Evolutionary conservation across 2,329 filamentous ascomycete species (phyloP).

Genomic region (Tricladium varicosporioides): DNA sequence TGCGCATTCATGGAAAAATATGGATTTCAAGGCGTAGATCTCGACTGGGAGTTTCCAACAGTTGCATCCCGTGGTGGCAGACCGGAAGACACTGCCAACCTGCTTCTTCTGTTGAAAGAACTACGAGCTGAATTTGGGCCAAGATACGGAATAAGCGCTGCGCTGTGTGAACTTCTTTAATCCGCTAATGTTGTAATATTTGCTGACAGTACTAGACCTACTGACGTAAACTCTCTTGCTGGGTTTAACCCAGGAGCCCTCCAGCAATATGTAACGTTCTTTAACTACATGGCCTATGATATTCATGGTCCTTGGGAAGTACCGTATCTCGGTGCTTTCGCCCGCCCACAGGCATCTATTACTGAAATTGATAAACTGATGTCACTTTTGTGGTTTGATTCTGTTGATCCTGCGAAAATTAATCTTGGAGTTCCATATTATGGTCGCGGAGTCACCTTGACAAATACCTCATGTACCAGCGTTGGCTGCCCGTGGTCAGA

Average conservation of each 20-base stretch:
- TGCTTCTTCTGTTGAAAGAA: constrained; percentile 31
- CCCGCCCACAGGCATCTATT: constrained; percentile 43
- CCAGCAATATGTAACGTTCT: constrained; percentile 31
- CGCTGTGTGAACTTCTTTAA: constrained; percentile 31
- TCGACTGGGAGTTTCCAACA: constrained; percentile 48
- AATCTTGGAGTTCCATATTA: constrained; percentile 49
- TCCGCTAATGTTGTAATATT: not conserved
- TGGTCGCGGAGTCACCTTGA: constrained; percentile 43
- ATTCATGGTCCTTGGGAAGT: constrained; percentile 44
- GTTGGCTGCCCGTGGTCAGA: constrained; percentile 28
- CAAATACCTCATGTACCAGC: constrained; percentile 23
- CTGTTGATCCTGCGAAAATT: constrained; percentile 40
- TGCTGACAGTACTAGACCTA: constrained; percentile 24
- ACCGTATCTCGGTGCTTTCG: constrained; percentile 30
- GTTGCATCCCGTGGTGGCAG: constrained; percentile 37
- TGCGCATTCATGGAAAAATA: constrained; percentile 35
- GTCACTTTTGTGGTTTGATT: constrained; percentile 41
- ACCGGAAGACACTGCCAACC: constrained; percentile 38
- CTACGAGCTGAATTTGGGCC: constrained; percentile 34
- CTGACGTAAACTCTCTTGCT: constrained; percentile 33
- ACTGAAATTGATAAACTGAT: constrained; percentile 40
- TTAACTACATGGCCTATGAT: constrained; percentile 38
- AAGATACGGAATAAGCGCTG: constrained; percentile 41
- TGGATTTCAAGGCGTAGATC: constrained; percentile 43
- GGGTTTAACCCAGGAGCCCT: constrained; percentile 32